These are phyloP conservation scores for Rhodotorula sp. DNA, from an alignment of 1,284 basidiomycete genomes.

Conservation along the genomic window DNA sequence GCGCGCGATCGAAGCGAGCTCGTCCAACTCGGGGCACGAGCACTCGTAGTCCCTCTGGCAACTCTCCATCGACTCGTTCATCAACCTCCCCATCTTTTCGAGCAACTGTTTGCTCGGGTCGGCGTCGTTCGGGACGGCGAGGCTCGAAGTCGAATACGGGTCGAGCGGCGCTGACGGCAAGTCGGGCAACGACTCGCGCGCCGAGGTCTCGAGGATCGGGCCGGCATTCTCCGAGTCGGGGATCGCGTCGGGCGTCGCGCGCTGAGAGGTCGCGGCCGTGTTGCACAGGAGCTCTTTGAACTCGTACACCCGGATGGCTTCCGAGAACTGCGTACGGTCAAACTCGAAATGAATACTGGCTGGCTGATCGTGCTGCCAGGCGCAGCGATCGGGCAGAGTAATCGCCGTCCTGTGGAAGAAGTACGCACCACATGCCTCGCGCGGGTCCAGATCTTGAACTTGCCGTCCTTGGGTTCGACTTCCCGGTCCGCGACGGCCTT, in stretches of 20 bases:
- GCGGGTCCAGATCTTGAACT: conserved; percentile 40
- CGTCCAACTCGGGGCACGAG: conserved; percentile 63
- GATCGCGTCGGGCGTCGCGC: conserved; percentile 17
- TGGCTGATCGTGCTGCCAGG: too few species aligned
- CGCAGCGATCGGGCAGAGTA: too few species aligned
- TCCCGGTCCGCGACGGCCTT: conserved; percentile 36
- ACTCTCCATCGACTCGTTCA: conserved; percentile 72
- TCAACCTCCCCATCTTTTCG: conserved; percentile 63
- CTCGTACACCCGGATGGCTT: conserved; percentile 43
- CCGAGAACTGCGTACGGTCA: conserved; percentile 38
- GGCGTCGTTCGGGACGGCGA: conserved; percentile 17
- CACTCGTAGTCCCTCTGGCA: conserved; percentile 70
- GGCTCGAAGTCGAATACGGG: conserved; percentile 10
- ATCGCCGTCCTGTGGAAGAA: background rate
- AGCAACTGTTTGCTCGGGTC: conserved; percentile 46
- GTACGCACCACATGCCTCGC: conserved; percentile 40
- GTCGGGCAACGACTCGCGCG: conserved; percentile 1
- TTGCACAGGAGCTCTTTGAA: conserved; percentile 41
- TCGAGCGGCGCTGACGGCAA: conserved; percentile 21
- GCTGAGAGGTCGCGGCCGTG: conserved; percentile 26
- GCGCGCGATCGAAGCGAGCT: conserved; percentile 61
- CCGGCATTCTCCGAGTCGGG: background rate
- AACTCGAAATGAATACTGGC: background rate
- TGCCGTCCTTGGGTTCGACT: conserved; percentile 42
- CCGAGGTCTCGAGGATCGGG: conserved; percentile 19